Evolutionary conservation across 1,284 basidiomycete genomes (phyloP), one percentile per base, ranked within the genome.

Genomic region (Singerocomus inundabilis): DNA sequence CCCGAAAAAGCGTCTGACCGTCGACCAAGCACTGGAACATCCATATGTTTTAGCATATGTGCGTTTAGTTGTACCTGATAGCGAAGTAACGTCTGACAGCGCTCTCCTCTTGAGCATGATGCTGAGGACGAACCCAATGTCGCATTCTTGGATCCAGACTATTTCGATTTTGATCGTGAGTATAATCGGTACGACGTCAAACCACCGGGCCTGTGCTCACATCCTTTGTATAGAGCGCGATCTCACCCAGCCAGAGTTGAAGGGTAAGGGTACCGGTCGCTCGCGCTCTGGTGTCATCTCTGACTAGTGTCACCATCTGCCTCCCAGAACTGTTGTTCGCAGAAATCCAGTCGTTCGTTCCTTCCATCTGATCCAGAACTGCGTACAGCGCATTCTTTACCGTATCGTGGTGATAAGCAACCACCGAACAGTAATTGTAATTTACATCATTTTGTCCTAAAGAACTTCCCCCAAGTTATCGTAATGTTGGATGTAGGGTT

Each of bases 121-220:
- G 85, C 91, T 2, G 81, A 84, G 50, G 91, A 95, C 67, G 91
- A 94, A 66, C 90, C 90, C 3, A 73, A 73, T 31, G 82, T 84
- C n/a, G 74, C 77, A 45, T 82, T 88, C 4, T 76, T 93, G 34
- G 85, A 87, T 61, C 83, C 90, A 11, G 81, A 83, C 48, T 93
- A 93, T 68, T 95, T 95, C 69, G 83, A 93, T 63, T 93, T 93
- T 64, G 89, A 92, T 67, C 74, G 82, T 85, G 62, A 66, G 82
- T 68, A 44, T 12, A 44, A 31, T 28, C 34, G 29, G 21, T 30
- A 34, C 13, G 31, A 24, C 34, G 26, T 42, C 30, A 29, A 13
- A 37, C 37, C 18, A 32, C 15, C 24, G 15, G n/a, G 3, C 48
- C 54, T 16, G 47, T 53, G 16, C 44, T 62, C 26, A 60, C 44